These are phyloP conservation scores for Umbelopsis sp. DNA, from an alignment of 192 early-diverging fungal species.

Conservation along the genomic window DNA sequence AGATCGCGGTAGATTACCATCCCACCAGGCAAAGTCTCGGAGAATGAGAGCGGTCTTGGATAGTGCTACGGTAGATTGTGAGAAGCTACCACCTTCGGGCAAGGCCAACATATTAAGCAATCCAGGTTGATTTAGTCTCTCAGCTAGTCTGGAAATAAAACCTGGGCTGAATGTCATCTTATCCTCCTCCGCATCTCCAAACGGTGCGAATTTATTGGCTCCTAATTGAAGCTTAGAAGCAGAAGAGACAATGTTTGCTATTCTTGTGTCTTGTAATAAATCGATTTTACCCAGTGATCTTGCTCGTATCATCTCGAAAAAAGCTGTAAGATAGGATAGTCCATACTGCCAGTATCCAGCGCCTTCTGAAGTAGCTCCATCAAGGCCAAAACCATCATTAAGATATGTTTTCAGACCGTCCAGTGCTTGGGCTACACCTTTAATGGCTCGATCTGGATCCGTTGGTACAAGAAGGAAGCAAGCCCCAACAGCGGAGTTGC, in stretches of 20 bases:
- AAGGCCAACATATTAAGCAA: neutral
- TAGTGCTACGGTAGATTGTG: conserved; percentile 4
- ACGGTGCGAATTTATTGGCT: conserved; percentile 6
- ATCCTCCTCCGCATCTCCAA: conserved; percentile 7
- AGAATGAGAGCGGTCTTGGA: neutral
- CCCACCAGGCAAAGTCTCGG: conserved; percentile 3
- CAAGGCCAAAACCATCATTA: neutral
- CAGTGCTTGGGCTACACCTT: neutral
- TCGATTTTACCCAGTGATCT: neutral
- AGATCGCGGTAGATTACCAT: neutral
- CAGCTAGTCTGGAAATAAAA: neutral
- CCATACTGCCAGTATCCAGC: conserved; percentile 10
- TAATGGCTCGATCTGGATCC: neutral
- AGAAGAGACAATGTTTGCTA: neutral
- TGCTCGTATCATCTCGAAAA: neutral
- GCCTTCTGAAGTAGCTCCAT: neutral
- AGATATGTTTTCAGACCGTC: neutral
- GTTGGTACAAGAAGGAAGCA: neutral
- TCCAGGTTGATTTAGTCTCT: neutral
- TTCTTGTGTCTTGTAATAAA: neutral
- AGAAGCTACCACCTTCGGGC: neutral
- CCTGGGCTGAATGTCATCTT: conserved; percentile 12
- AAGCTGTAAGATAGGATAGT: neutral
- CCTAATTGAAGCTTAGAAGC: neutral
- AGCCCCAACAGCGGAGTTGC: neutral